Evolutionary conservation across 148 eudicot genomes (phyloP), one percentile per base, ranked within the genome.

Genomic region (Polygonum aviculare): DNA sequence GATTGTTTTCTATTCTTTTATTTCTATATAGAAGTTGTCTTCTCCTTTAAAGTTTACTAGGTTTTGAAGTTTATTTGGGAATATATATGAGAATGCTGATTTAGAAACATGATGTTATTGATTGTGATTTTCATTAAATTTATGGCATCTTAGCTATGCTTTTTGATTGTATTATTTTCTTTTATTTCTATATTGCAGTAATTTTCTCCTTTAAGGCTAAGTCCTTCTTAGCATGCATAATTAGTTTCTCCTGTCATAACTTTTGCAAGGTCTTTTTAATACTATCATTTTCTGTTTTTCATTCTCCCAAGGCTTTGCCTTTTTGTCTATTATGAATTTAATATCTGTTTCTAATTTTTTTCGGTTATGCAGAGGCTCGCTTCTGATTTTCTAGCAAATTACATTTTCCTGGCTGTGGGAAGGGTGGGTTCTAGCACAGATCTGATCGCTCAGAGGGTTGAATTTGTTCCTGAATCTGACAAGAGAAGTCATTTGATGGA

Each of bases 401-500:
- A 90, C 83, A 88, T 90, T 51, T 90, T 90, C 79, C 77, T 90
- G 79, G 87, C 95, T 82, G 95, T 90, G 85, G 95, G 95, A 77
- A 86, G 92, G 78, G 95, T 90, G 76, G 95, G 95, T 49, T 90
- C 95, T 40, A 90, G 95, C 79, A 90, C 95, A 55, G 95, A 90
- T 83, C 83, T 90, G 78, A 90, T 90, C 44, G 88, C 82, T 50
- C 95, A 90, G 77, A 87, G 95, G 72, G 89, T 90, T 35, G 95
- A 90, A 81, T 88, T 81, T 82, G 95, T 90, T 73, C 92, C 85
- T 40, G 95, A 90, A 75, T 74, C 88, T 83, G 95, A 90, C 83
- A 90, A 90, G 85, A 88, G 95, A 88, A 90, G 95, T 78, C 86
- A 90, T 80, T 84, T 90, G 47, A 90, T 90, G 95, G 95, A 90